phyloP scores from a whole-genome alignment of 1,284 basidiomycete species.

The Apiotrichum montevideense region DNA sequence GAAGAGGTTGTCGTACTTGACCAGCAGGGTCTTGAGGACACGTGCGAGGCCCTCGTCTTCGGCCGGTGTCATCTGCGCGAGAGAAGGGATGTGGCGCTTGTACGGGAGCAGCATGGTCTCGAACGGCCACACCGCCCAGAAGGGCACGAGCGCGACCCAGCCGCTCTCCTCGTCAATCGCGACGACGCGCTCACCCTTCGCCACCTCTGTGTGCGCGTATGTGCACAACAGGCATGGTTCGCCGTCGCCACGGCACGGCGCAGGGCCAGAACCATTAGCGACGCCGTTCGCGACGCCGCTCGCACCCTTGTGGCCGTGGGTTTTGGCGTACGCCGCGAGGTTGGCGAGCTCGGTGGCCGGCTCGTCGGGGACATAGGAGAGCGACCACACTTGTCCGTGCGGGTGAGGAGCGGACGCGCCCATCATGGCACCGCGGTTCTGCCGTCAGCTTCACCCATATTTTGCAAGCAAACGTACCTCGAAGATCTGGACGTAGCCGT shows the following conservation, averaged over 20 bases:
- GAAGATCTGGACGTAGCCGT: constrained; percentile 77
- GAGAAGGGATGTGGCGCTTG: constrained; percentile 65
- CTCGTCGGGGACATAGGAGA: constrained; percentile 66
- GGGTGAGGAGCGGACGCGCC: constrained; percentile 95
- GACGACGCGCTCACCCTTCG: constrained; percentile 60
- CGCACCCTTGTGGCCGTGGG: too few relatives aligned
- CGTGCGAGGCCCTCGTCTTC: constrained; percentile 64
- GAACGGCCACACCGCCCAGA: constrained; percentile 96
- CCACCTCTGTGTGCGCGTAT: constrained; percentile 69
- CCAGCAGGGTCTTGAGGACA: constrained; percentile 60
- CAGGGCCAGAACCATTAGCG: too few relatives aligned
- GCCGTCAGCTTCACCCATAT: too few relatives aligned
- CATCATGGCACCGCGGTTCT: constrained; percentile 90
- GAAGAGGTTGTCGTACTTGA: constrained; percentile 80
- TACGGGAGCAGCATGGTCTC: constrained; percentile 79
- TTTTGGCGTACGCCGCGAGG: constrained; percentile 52
- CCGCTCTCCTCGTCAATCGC: constrained; percentile 53
- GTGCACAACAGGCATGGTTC: constrained; percentile 74
- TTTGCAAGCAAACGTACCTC: constrained; percentile 48
- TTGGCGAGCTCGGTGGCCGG: constrained; percentile 61
- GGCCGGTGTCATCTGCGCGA: constrained; percentile 56
- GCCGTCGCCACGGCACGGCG: constrained; percentile 47
- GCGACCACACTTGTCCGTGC: constrained; percentile 86
- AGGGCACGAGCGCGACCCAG: constrained; percentile 85
- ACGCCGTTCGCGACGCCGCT: constrained; percentile 12